Percentiles rank a stretch among this genome's conserved stretches.
Conservation (phyloP, 1,284 basidiomycete genomes). For the Cutaneotrichosporon spelunceum region DNA sequence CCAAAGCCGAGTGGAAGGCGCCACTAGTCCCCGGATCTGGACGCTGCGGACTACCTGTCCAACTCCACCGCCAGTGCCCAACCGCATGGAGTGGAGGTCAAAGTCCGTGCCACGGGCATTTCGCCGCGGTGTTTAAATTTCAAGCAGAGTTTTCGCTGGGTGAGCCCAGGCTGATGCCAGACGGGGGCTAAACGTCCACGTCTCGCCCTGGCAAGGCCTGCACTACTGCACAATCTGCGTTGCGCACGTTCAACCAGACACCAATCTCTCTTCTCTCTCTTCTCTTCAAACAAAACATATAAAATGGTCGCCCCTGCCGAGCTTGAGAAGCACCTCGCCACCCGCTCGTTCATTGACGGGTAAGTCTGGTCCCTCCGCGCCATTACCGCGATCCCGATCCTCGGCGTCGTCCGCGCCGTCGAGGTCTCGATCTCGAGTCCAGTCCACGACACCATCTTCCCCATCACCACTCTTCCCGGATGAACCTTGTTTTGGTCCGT, state of each 20-base stretch:
- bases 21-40: no score
- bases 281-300: conserved; percentile 8
- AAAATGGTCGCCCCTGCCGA: conserved; percentile 72
- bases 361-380: conserved; percentile 22
- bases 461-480: conserved; percentile 51
- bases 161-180: background rate
- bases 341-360: conserved; percentile 46
- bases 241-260: conserved; percentile 1
- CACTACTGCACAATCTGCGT: background rate
- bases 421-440: background rate
- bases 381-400: background rate
- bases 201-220: no score
- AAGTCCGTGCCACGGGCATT: background rate
- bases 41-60: no score
- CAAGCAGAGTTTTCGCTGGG: background rate
- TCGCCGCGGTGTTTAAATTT: conserved; percentile 5
- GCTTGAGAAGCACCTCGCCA: conserved; percentile 78
- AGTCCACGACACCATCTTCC: conserved; percentile 1
- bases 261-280: conserved; percentile 5
- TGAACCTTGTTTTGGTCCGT: conserved; percentile 94
- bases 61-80: background rate
- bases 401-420: background rate
- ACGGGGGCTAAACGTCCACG: no score
- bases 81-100: background rate
- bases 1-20: no score